A percentile compares a stretch with the other conserved stretches of the same genome.
phyloP scores from a whole-genome alignment of 164 flowering plant species.

The Kalanchoe fedtschenkoi region DNA sequence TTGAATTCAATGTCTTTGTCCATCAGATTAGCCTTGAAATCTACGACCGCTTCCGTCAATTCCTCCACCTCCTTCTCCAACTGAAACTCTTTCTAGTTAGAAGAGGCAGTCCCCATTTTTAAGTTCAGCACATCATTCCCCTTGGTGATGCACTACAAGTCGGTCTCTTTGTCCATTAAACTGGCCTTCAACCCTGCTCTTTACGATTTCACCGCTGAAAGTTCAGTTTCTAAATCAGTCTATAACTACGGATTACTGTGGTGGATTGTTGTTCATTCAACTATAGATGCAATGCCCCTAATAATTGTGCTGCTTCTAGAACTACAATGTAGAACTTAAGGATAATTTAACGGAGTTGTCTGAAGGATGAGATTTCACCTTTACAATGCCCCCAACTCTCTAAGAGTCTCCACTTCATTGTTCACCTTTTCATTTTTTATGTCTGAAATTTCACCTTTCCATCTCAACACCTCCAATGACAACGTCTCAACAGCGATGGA shows the following conservation, averaged over 20 bases:
- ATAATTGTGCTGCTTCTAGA: conserved; percentile 22
- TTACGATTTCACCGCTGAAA: conserved; percentile 25
- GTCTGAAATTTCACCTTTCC: conserved; percentile 5
- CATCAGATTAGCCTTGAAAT: conserved; percentile 45
- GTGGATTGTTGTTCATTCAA: too few species aligned
- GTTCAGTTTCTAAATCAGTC: conserved; percentile 23
- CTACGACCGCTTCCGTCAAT: conserved; percentile 23
- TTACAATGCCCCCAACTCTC: too few species aligned
- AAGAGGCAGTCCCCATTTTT: conserved; percentile 18
- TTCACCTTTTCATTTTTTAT: conserved; percentile 9
- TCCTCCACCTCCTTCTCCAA: conserved; percentile 33
- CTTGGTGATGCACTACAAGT: conserved; percentile 43
- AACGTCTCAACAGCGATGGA: too few species aligned
- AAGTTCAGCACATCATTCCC: conserved; percentile 54
- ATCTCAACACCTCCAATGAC: too few species aligned
- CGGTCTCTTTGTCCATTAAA: conserved; percentile 64
- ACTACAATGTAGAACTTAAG: conserved; percentile 21
- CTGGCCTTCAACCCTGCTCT: conserved; percentile 38
- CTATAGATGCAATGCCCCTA: too few species aligned
- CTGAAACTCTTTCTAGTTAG: conserved; percentile 22
- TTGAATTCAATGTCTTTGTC: conserved; percentile 69
- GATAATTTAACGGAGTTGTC: too few species aligned
- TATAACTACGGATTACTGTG: too few species aligned
- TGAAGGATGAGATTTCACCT: too few species aligned
- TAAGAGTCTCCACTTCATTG: conserved; percentile 22